A percentile compares a stretch with the other conserved stretches of the same genome.
Evolutionary conservation across 371 early-diverging fungal genomes (phyloP).

Genomic region (Lichtheimia ornata): DNA sequence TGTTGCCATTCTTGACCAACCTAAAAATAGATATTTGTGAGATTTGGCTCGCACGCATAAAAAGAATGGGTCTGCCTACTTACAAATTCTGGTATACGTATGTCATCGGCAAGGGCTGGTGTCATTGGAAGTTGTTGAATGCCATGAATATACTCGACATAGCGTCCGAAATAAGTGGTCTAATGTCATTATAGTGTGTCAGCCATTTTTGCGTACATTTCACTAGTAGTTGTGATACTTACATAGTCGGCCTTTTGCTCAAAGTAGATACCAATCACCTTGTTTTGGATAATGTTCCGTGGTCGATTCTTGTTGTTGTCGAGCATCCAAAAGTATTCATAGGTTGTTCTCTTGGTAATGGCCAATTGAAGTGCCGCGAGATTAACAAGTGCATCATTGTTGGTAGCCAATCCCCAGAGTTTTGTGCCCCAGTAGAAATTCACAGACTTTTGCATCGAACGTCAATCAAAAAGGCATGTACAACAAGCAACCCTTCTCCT

Average conservation of each 20-base stretch:
- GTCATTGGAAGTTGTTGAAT: slow-evolving; percentile 84
- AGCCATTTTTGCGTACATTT: background rate
- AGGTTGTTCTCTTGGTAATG: slow-evolving; percentile 59
- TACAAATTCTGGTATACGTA: slow-evolving; percentile 53
- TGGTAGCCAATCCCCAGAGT: slow-evolving; percentile 59
- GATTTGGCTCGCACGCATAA: background rate
- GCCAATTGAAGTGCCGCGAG: slow-evolving; percentile 56
- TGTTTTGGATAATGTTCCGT: slow-evolving; percentile 53
- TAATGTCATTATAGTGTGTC: slow-evolving; percentile 4
- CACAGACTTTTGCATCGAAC: slow-evolving; percentile 41
- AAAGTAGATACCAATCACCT: slow-evolving; percentile 73
- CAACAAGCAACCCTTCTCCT: background rate
- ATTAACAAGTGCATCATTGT: slow-evolving; percentile 34
- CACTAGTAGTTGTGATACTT: slow-evolving; percentile 12
- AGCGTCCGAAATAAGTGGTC: slow-evolving; percentile 68
- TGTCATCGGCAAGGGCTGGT: slow-evolving; percentile 56
- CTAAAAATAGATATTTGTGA: slow-evolving; percentile 7
- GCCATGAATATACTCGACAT: slow-evolving; percentile 72
- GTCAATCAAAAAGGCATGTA: background rate
- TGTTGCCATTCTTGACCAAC: slow-evolving; percentile 57
- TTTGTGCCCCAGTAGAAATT: slow-evolving; percentile 77
- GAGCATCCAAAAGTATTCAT: slow-evolving; percentile 67
- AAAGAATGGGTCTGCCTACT: slow-evolving; percentile 3
- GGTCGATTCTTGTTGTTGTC: slow-evolving; percentile 54
- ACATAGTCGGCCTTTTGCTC: slow-evolving; percentile 74